A percentile compares a stretch with the other conserved stretches of the same genome.
phyloP scores from a whole-genome alignment of 2,329 filamentous ascomycete species.

The Whalleya microplaca region DNA sequence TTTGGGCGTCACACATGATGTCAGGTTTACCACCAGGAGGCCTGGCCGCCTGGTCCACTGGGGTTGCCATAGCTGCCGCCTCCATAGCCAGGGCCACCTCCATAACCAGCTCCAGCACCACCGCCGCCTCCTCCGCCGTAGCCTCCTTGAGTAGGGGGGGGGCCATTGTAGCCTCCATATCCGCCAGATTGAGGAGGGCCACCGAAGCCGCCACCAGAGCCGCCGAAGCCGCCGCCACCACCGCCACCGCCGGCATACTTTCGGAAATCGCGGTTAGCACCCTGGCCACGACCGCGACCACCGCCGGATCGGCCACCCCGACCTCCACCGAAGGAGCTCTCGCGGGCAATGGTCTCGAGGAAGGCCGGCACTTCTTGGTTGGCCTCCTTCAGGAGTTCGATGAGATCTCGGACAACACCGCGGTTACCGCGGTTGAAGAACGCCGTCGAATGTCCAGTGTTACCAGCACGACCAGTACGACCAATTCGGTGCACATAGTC shows the following conservation, averaged over 20 bases:
- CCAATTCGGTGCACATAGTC: conserved; percentile 99
- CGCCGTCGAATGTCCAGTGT: conserved; percentile 96
- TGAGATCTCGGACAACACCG: conserved; percentile 92
- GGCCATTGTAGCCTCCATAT: conserved; percentile 46
- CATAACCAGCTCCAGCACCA: conserved; percentile 44
- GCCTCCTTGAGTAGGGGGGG: conserved; percentile 22
- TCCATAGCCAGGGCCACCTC: conserved; percentile 50
- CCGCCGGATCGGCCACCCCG: conserved; percentile 66
- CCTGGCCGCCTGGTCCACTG: conserved; percentile 64
- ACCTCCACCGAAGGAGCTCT: conserved; percentile 77
- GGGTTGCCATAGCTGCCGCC: conserved; percentile 72
- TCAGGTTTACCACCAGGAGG: conserved; percentile 66
- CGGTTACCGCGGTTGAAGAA: conserved; percentile 99
- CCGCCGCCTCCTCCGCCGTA: conserved; percentile 44
- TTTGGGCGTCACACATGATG: conserved; percentile 22
- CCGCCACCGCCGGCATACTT: conserved; percentile 66
- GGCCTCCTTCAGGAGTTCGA: conserved; percentile 98
- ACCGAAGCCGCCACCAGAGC: conserved; percentile 45
- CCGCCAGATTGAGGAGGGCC: conserved; percentile 47
- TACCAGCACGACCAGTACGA: conserved; percentile 99
- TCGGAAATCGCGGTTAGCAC: conserved; percentile 86
- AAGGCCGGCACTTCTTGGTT: conserved; percentile 95
- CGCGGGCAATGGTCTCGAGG: conserved; percentile 95
- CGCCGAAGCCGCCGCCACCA: conserved; percentile 45
- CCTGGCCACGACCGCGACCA: conserved; percentile 72